Evolutionary conservation across 208 protist species (phyloP), one percentile per base, ranked within the genome.

Genomic region (Leishmania mexicana): DNA sequence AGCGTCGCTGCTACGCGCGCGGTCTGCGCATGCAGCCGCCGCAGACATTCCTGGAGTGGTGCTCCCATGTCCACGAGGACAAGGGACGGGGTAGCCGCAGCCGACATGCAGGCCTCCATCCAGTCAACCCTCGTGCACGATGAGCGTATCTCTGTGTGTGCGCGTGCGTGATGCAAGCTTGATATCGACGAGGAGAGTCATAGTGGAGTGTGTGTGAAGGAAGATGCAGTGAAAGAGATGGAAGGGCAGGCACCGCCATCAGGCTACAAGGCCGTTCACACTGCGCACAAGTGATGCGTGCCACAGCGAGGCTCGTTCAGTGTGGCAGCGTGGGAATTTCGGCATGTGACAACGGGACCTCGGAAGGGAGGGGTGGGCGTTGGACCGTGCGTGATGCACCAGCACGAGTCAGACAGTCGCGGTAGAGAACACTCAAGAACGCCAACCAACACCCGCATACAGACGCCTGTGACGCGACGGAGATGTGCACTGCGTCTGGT

Each of bases 21-120:
- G 31, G 74, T 60, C 58, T 85, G 81, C 13, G 53, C 47, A n/a
- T 85, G 81, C 24, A 81, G 71, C 0, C 81, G 81, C 2, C 81
- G 81, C 35, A 80, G 8, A 47, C 76, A 81, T 65, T 81, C 81
- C 28, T 85, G 67, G 6, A 85, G 70, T 35, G 81, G 81, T 10
- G 81, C 76, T 21, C 60, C 76, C 47, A 81, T 54, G 51, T 85
- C 81, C 24, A 81, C 65, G 45, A 85, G 49, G 17, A 81, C 71
- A 1, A 85, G 71, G 15, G 75, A 60, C 17, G 81, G 54, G 6
- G 53, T 49, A 42, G 47, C 28, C 38, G 35, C 38, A 7, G 21
- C 21, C 75, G 49, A 4, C 75, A 45, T 38, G 35, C 42, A 10
- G n/a, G 70, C 3, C 24, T 74, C 45, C 42, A 74, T 74, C 47